Base-by-base conservation (phyloP, 805 yeast genomes). In the Lipomyces lipofer region DNA sequence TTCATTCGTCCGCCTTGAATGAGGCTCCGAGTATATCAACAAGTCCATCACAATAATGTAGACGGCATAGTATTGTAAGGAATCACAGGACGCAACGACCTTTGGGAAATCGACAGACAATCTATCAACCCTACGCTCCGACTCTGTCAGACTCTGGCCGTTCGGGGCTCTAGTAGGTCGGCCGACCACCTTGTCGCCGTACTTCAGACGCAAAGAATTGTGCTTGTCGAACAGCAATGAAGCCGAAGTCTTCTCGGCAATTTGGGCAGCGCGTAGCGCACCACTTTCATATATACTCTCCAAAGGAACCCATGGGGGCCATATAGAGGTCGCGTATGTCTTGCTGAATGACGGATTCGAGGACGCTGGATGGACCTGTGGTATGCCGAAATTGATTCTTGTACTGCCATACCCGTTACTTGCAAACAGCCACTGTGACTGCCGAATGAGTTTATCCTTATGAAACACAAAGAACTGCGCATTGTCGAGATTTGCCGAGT, bases 241-340 rank as follows among this genome's bases (percentile, higher is more conserved):
- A 22, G 83, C 73, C 0, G 91, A 80, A 2, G 88, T 80, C 55
- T 83, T 78, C 29, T 84, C 80, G 24, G 89, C 76, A 35, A 91
- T 71, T 47, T 83, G 74, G 51, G 78, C 77, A 10, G 77, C 74
- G 9, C 71, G 65, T 55, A 81, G 69, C 1, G 76, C 64, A 0
- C 77, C 74, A 17, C 79, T 74, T 47, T 83, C 82, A 58, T 81
- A 78, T 58, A 87, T 81, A 21, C 84, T 73, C 64, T 88, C 95
- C 45, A 81, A 67, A 1, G 91, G 89, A 30, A 90, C 68, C 89
- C 96, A 91, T 0, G 96, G 95, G 2, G 97, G 97, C 97, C 97
- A 91, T 17, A 73, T 72, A 2, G 70, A 33, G 2, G 46, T n/a
- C 7, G 44, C 12, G 4, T 21, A 17, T 15, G 22, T 9, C n/a